Evolutionary conservation across 1,284 basidiomycete genomes (phyloP).

Genomic region (Phellinidium pouzarii): DNA sequence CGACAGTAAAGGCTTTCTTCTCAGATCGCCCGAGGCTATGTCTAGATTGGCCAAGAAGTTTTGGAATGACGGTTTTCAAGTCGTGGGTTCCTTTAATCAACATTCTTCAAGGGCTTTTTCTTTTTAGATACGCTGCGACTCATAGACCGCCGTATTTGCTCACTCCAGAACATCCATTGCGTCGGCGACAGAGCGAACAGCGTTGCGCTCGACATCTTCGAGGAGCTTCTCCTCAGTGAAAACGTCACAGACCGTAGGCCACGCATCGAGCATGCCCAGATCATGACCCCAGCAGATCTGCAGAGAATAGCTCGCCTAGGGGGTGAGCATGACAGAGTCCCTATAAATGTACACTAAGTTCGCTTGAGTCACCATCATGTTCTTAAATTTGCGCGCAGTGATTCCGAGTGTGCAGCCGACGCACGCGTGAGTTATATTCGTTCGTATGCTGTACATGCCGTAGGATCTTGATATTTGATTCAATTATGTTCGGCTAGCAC

Average conservation of each 20-base stretch:
- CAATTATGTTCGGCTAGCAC: no score
- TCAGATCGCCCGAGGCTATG: slow-evolving; percentile 47
- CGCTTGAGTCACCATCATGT: no score
- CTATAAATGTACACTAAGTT: no score
- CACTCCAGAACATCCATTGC: slow-evolving; percentile 72
- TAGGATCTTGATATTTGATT: no score
- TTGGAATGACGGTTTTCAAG: slow-evolving; percentile 63
- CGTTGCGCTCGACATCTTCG: slow-evolving; percentile 75
- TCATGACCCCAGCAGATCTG: slow-evolving; percentile 38
- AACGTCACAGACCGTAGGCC: slow-evolving; percentile 28
- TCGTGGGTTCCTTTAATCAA: slow-evolving; percentile 41
- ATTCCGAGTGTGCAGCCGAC: no score
- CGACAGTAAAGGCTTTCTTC: slow-evolving; percentile 63
- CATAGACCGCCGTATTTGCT: neutral
- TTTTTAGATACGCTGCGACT: no score
- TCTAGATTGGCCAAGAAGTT: slow-evolving; percentile 52
- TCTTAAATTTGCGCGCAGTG: no score
- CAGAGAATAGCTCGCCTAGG: no score
- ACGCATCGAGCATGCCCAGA: slow-evolving; percentile 49
- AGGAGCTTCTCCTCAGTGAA: slow-evolving; percentile 35
- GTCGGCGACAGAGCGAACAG: slow-evolving; percentile 90
- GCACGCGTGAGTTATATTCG: no score
- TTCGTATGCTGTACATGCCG: no score
- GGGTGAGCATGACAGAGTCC: no score
- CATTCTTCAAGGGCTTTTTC: neutral